Conservation (phyloP, 2,329 filamentous ascomycete species). For the Xylariaceae sp. region DNA sequence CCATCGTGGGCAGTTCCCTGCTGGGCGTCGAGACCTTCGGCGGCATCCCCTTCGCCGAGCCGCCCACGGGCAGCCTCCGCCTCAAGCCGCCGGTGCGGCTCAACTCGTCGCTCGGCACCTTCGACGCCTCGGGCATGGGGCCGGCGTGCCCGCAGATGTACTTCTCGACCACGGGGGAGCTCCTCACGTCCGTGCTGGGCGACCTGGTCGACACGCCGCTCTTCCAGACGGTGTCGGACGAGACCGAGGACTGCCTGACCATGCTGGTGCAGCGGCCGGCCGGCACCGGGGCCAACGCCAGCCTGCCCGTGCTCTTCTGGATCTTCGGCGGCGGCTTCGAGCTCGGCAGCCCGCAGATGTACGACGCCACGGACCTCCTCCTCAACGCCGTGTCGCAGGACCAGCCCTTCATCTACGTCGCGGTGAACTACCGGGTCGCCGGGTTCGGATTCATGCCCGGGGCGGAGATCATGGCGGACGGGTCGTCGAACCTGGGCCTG, state of each 20-base stretch:
- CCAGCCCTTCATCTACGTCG: conserved; percentile 66
- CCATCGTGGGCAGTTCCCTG: conserved; percentile 19
- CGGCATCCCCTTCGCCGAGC: conserved; percentile 68
- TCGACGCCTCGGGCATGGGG: conserved; percentile 51
- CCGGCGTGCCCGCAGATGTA: conserved; percentile 60
- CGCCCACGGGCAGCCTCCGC: conserved; percentile 58
- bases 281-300: conserved; percentile 44
- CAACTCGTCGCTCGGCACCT: conserved; percentile 46
- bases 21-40: conserved; percentile 57
- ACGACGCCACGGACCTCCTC: conserved; percentile 43
- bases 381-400: conserved; percentile 34
- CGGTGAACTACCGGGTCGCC: conserved; percentile 69
- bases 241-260: conserved; percentile 58
- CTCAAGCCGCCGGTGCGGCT: conserved; percentile 61
- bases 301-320: conserved; percentile 62
- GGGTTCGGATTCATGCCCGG: conserved; percentile 70
- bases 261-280: conserved; percentile 52
- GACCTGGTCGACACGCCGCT: conserved; percentile 47
- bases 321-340: conserved; percentile 63
- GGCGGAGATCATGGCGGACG: conserved; percentile 58
- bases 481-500: conserved; percentile 62
- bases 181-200: conserved; percentile 36
- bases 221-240: conserved; percentile 45
- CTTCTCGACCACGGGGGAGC: conserved; percentile 36
- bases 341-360: conserved; percentile 37